A percentile compares a stretch with the other conserved stretches of the same genome.
Conservation (phyloP, 768 basidiomycete genomes). For the Leccinum incarnatum region DNA sequence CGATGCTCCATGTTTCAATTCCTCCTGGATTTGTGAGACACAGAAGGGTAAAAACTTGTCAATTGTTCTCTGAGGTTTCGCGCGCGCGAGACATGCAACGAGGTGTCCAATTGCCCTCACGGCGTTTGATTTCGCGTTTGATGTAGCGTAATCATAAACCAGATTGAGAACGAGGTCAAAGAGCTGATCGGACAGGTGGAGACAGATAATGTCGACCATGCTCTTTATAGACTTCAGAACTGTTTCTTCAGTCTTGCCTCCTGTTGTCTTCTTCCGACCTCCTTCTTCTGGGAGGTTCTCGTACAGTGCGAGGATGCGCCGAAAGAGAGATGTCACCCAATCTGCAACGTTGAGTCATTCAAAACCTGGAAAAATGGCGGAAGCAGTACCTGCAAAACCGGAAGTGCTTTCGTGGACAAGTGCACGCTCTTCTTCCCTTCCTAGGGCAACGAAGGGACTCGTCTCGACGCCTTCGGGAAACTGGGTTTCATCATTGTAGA, state of each 20-base stretch:
- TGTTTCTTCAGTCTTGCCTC: conserved; percentile 74
- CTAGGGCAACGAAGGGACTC: conserved; percentile 38
- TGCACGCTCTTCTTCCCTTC: conserved; percentile 65
- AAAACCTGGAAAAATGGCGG: neutral
- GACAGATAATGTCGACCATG: conserved; percentile 77
- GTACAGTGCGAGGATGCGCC: conserved; percentile 76
- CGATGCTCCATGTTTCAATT: conserved; percentile 88
- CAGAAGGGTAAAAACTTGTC: conserved; percentile 81
- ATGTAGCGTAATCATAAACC: conserved; percentile 83
- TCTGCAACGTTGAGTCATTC: conserved; percentile 40
- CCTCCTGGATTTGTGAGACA: conserved; percentile 71
- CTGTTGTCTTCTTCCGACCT: conserved; percentile 79
- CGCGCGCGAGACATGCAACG: conserved; percentile 78
- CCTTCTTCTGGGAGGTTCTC: conserved; percentile 96
- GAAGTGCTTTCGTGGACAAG: conserved; percentile 77
- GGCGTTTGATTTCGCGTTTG: conserved; percentile 88
- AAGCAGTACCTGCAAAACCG: conserved; percentile 62
- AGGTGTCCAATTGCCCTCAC: conserved; percentile 88
- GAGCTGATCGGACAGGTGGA: conserved; percentile 59
- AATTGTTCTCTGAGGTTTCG: conserved; percentile 71
- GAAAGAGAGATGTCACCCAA: conserved; percentile 77
- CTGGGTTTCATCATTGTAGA: conserved; percentile 43
- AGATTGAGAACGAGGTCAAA: conserved; percentile 86
- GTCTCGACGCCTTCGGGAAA: conserved; percentile 51
- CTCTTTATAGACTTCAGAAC: conserved; percentile 77